Evolutionary conservation across 2,329 filamentous ascomycete species (phyloP), one percentile per base, ranked within the genome.

Genomic region (Cryoendolithus antarcticus): DNA sequence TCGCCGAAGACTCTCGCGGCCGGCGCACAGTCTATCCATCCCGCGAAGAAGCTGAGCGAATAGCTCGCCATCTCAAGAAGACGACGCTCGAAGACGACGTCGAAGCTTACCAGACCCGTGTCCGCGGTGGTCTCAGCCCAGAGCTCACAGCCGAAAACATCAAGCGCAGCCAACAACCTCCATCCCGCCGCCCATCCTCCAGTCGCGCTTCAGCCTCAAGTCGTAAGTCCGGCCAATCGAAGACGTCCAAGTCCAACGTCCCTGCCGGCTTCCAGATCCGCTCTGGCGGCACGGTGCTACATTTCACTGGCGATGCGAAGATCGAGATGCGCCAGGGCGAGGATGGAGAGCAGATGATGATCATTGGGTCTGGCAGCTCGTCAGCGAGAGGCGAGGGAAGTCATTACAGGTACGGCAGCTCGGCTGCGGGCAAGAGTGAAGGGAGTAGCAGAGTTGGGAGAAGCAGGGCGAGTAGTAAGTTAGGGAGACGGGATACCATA

Each of bases 71-170:
- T 9, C 35, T 44, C 2, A 40, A 49, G 24, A 41, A 50, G 7
- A 32, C 40, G 39, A 35, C 43, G 34, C 33, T n/a, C 4, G 34
- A 42, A 27, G 53, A 52, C 21, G 42, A 36, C n/a, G 42, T 48
- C 10, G 52, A 50, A 15, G 44, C 42, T n/a, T 55, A 57, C 28
- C 53, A 55, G 38, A 39, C 45, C n/a, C 38, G 41, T 6, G 41
- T 47, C 30, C 37, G 44, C 21, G 54, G 52, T 29, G 43, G 36
- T 19, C 32, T 46, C 19, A 38, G 42, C 2, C 38, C 48, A 13
- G 46, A 50, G 15, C 41, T 55, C n/a, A 56, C 51, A 8, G 53
- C 52, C 4, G 49, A 52, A 33, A 54, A 55, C 34, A 46, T 57
- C 38, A 48, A 50, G 31, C 46, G 45, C 27, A 28, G 42, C 24